These are phyloP conservation scores for Colletotrichum graminicola DNA, from an alignment of 2,329 filamentous ascomycete genomes.

Conservation along the genomic window DNA sequence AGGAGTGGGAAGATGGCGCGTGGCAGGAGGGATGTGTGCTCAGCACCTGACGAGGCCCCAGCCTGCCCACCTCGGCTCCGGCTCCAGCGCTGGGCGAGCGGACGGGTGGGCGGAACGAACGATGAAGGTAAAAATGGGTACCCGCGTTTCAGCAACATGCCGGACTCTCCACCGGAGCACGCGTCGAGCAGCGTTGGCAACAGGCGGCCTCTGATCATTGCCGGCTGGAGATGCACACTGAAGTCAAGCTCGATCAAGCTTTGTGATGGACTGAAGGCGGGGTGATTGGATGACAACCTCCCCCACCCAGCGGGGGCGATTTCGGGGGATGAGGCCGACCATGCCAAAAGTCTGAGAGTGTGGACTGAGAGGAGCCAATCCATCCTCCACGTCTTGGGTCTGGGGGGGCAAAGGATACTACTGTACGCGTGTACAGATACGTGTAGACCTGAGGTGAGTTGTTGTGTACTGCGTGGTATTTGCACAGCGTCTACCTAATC, in stretches of 20 bases:
- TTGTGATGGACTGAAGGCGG: constrained; percentile 22
- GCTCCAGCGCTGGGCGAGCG: constrained; percentile 8
- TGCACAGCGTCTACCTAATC: neutral
- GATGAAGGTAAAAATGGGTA: constrained; percentile 31
- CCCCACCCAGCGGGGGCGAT: neutral
- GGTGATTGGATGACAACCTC: constrained; percentile 29
- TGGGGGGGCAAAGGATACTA: neutral
- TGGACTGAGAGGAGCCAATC: constrained; percentile 4
- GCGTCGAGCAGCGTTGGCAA: constrained; percentile 28
- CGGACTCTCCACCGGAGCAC: constrained; percentile 34
- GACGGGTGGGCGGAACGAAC: constrained; percentile 14
- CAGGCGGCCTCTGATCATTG: constrained; percentile 36
- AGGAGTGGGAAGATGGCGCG: neutral
- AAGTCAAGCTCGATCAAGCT: constrained; percentile 42
- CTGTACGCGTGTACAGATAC: neutral
- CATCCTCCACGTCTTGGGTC: constrained; percentile 7
- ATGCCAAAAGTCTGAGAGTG: constrained; percentile 26
- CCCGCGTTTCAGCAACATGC: constrained; percentile 38
- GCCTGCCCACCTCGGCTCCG: neutral
- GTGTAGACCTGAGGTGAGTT: neutral
- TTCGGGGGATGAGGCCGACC: neutral
- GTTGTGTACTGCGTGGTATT: neutral
- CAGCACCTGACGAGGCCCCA: constrained; percentile 1
- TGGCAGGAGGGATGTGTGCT: neutral
- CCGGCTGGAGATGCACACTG: constrained; percentile 29